phyloP scores from a whole-genome alignment of 1,139 yeast species.

The Kodamaea derodonti region DNA sequence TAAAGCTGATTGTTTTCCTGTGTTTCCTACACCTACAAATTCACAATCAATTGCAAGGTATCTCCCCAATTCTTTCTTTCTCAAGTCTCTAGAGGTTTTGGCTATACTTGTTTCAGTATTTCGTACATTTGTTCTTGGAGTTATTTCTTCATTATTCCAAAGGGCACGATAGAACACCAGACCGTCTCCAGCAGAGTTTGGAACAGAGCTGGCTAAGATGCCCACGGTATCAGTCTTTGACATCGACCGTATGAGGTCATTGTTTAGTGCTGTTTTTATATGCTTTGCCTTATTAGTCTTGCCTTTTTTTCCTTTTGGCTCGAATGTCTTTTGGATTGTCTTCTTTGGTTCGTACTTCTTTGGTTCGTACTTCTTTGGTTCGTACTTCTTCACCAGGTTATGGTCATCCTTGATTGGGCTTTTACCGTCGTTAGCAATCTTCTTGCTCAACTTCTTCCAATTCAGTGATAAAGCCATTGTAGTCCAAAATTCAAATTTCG shows the following conservation, averaged over 20 bases:
- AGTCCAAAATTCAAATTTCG: background rate
- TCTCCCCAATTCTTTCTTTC: constrained; percentile 53
- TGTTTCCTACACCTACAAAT: constrained; percentile 85
- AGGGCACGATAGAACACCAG: constrained; percentile 8
- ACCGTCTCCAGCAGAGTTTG: background rate
- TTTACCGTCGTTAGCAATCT: constrained; percentile 6
- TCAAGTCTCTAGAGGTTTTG: constrained; percentile 10
- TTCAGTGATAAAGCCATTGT: constrained; percentile 30
- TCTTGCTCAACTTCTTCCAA: constrained; percentile 31
- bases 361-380: background rate
- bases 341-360: background rate
- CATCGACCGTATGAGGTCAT: constrained; percentile 2
- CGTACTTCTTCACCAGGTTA: background rate
- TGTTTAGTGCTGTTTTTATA: constrained; percentile 1
- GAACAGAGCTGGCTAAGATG: background rate
- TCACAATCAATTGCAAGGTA: constrained; percentile 89
- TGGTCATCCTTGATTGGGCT: background rate
- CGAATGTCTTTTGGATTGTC: background rate
- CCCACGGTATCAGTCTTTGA: background rate
- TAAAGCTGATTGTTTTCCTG: constrained; percentile 64
- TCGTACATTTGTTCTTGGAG: background rate
- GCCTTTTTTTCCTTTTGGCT: background rate
- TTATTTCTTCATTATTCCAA: constrained; percentile 23
- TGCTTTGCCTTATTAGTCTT: constrained; percentile 1
- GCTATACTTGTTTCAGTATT: background rate